Percentiles rank a stretch among this genome's conserved stretches.
These are phyloP conservation scores for Sambucus nigra DNA, from an alignment of 129 eudicot species.

Conservation along the genomic window DNA sequence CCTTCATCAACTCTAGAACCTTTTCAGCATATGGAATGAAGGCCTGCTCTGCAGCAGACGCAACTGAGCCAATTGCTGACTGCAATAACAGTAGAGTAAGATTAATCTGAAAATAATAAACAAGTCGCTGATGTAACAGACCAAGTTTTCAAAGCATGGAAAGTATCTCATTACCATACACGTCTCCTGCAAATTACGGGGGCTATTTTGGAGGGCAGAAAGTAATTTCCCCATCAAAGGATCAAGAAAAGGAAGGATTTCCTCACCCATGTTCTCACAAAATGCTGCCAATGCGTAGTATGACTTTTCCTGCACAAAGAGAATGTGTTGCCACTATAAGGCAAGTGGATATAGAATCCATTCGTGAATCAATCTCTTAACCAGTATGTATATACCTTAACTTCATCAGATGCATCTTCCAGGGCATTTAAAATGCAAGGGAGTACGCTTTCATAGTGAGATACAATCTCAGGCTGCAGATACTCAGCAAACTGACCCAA, in stretches of 20 bases:
- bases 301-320: slow-evolving; percentile 70
- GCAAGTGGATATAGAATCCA: background rate
- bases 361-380: background rate
- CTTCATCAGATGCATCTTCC: slow-evolving; percentile 89
- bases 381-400: slow-evolving; percentile 42
- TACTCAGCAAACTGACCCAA: slow-evolving; percentile 94
- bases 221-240: slow-evolving; percentile 79
- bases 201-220: slow-evolving; percentile 67
- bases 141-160: slow-evolving; percentile 7
- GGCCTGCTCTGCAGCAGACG: slow-evolving; percentile 95
- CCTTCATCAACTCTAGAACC: slow-evolving; percentile 89
- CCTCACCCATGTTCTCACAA: slow-evolving; percentile 98
- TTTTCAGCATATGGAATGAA: slow-evolving; percentile 90
- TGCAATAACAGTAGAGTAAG: slow-evolving; percentile 25
- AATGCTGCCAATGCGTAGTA: slow-evolving; percentile 95
- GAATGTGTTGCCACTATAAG: background rate
- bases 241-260: slow-evolving; percentile 88
- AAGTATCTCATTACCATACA: slow-evolving; percentile 66
- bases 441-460: slow-evolving; percentile 83
- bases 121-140: slow-evolving; percentile 2
- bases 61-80: slow-evolving; percentile 99
- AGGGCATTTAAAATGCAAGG: slow-evolving; percentile 80
- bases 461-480: slow-evolving; percentile 88
- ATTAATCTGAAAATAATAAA: slow-evolving; percentile 9
- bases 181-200: slow-evolving; percentile 88